Evolutionary conservation across 805 yeast genomes (phyloP).

Genomic region (fission yeast (Schizosaccharomyces pombe)): DNA sequence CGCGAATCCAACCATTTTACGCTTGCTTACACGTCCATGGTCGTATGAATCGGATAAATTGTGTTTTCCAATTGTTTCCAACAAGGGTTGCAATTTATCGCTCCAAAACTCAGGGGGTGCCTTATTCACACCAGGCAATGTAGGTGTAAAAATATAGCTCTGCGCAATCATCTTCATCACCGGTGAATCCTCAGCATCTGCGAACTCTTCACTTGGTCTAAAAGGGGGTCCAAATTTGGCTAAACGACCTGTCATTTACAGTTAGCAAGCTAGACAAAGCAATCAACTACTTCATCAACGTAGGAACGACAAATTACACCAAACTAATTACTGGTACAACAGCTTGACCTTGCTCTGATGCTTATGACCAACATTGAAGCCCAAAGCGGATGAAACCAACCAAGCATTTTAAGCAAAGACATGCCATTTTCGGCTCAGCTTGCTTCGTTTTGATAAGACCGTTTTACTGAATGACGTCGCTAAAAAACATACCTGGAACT

Average conservation of each 20-base stretch:
- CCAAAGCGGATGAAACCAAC: too few species aligned
- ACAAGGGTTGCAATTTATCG: neutral
- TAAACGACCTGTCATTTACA: neutral
- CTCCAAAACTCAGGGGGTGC: conserved; percentile 3
- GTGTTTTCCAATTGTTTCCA: neutral
- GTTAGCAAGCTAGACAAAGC: too few species aligned
- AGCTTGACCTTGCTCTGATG: too few species aligned
- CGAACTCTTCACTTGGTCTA: neutral
- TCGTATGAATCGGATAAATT: conserved; percentile 5
- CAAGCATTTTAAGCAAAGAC: too few species aligned
- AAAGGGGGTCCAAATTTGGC: neutral
- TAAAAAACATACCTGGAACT: neutral
- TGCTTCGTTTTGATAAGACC: too few species aligned
- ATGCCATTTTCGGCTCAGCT: too few species aligned
- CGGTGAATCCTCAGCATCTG: conserved; percentile 1
- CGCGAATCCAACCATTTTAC: conserved; percentile 3
- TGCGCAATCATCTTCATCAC: neutral
- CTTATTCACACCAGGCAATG: neutral
- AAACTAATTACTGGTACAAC: too few species aligned
- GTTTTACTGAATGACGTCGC: too few species aligned
- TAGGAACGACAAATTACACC: too few species aligned
- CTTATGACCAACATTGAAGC: too few species aligned
- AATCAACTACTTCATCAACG: too few species aligned
- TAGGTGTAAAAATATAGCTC: neutral
- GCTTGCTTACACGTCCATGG: conserved; percentile 2